Conservation (phyloP, 768 basidiomycete genomes). For the Termitomyces sp. region DNA sequence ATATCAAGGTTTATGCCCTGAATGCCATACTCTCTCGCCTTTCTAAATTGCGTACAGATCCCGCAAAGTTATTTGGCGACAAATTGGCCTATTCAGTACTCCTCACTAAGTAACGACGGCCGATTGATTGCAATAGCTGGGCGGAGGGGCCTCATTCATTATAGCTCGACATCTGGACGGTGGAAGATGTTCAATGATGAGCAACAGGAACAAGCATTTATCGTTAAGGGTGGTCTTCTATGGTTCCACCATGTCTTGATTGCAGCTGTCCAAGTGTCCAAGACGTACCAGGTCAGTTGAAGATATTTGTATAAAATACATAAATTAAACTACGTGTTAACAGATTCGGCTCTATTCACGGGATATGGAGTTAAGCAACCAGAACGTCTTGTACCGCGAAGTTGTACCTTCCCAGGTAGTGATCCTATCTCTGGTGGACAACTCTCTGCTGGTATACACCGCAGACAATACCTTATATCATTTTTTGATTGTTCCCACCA, state of each 20-base stretch:
- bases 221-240: constrained; percentile 84
- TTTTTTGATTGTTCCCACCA: constrained; percentile 84
- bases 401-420: constrained; percentile 72
- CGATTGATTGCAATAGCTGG: constrained; percentile 92
- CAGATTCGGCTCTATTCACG: constrained; percentile 94
- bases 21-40: background rate
- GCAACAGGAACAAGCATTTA: constrained; percentile 82
- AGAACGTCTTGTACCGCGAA: constrained; percentile 82
- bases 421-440: constrained; percentile 90
- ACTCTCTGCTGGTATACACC: constrained; percentile 91
- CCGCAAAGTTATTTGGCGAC: constrained; percentile 84
- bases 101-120: constrained; percentile 87
- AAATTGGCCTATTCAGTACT: constrained; percentile 95
- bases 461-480: constrained; percentile 92
- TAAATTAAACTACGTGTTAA: background rate
- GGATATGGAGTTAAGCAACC: constrained; percentile 80
- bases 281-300: constrained; percentile 64
- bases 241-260: constrained; percentile 98
- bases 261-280: constrained; percentile 81
- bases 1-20: constrained; percentile 65
- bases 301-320: background rate
- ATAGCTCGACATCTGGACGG: constrained; percentile 88
- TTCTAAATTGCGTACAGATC: constrained; percentile 48
- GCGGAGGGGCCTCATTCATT: constrained; percentile 85
- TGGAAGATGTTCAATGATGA: constrained; percentile 90